These are phyloP conservation scores for Suillus occidentalis DNA, from an alignment of 768 basidiomycete genomes.

Conservation along the genomic window DNA sequence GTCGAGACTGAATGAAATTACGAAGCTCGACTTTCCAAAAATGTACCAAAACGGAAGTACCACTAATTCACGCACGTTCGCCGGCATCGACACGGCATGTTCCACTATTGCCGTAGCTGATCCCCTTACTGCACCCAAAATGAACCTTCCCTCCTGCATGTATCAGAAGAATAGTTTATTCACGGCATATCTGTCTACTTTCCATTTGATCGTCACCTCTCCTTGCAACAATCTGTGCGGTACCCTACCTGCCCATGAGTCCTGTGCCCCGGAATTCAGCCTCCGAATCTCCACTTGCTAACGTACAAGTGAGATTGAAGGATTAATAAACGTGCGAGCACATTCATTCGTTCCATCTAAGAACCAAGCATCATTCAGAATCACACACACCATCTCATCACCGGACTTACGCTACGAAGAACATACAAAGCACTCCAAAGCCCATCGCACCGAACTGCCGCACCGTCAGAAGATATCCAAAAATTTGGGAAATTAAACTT, in stretches of 20 bases:
- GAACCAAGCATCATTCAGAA: constrained; percentile 11
- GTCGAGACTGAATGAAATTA: constrained; percentile 41
- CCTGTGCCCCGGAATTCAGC: background rate
- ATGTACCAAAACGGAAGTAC: constrained; percentile 25
- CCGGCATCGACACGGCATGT: constrained; percentile 29
- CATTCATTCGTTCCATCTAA: constrained; percentile 78
- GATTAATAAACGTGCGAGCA: constrained; percentile 12
- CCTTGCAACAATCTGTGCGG: constrained; percentile 1
- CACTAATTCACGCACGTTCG: constrained; percentile 38
- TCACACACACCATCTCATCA: constrained; percentile 10
- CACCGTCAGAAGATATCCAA: constrained; percentile 19
- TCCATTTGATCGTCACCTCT: background rate
- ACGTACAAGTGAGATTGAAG: constrained; percentile 10
- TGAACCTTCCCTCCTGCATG: constrained; percentile 2
- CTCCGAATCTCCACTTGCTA: constrained; percentile 5
- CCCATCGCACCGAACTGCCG: constrained; percentile 87
- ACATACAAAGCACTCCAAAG: constrained; percentile 90
- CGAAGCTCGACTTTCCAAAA: constrained; percentile 17
- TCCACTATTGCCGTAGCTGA: constrained; percentile 13
- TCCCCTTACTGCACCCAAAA: background rate
- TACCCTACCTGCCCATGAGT: background rate
- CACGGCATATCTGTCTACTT: background rate
- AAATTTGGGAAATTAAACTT: constrained; percentile 7
- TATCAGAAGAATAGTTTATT: constrained; percentile 1
- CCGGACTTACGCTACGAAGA: constrained; percentile 79